Conservation (phyloP, 345 rosid species). For the Turnera subulata region DNA sequence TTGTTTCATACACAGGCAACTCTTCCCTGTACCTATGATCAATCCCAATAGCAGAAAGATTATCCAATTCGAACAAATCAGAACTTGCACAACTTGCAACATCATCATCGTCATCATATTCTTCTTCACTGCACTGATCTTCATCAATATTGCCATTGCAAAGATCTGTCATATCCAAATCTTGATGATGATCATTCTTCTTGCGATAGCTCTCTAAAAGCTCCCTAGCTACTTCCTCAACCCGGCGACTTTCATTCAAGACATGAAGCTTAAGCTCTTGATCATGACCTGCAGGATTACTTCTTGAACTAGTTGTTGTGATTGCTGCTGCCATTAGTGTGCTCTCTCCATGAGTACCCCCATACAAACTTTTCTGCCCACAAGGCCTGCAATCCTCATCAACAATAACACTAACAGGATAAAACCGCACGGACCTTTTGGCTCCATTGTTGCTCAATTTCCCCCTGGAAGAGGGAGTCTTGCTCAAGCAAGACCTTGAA, state of each 20-base stretch:
- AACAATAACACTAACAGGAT: constrained; percentile 26
- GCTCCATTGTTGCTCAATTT: constrained; percentile 15
- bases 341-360: constrained; percentile 7
- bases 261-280: constrained; percentile 24
- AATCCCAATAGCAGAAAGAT: constrained; percentile 72
- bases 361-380: constrained; percentile 22
- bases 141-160: background rate
- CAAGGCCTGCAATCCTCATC: constrained; percentile 32
- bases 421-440: constrained; percentile 31
- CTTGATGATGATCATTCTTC: constrained; percentile 28
- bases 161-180: constrained; percentile 7
- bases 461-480: constrained; percentile 27
- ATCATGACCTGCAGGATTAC: constrained; percentile 7
- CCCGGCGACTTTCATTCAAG: constrained; percentile 51
- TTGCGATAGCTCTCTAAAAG: constrained; percentile 56
- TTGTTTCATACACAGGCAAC: constrained; percentile 91
- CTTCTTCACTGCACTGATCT: constrained; percentile 9
- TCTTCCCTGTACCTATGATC: constrained; percentile 63
- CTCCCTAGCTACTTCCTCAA: constrained; percentile 63
- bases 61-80: constrained; percentile 87
- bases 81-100: constrained; percentile 86
- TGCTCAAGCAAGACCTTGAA: constrained; percentile 32
- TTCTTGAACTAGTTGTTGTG: background rate
- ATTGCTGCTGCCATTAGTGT: no score
- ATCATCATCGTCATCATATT: constrained; percentile 45